Percentiles rank a stretch among this genome's conserved stretches.
Evolutionary conservation across 1,139 yeast species (phyloP).

Genomic region (Yamadazyma jaroonii): DNA sequence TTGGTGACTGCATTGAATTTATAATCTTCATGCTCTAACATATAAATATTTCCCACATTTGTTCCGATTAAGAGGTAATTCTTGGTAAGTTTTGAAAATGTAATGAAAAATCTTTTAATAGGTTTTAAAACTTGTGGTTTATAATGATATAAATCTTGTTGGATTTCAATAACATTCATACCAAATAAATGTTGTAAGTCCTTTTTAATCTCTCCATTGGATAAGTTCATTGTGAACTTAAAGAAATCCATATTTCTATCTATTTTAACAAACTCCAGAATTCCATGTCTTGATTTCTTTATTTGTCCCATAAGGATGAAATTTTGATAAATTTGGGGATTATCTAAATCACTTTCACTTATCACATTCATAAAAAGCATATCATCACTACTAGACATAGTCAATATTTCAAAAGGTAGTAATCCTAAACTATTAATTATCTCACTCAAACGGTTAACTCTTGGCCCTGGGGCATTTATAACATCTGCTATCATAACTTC

Average conservation of each 20-base stretch:
- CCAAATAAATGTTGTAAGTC: conserved; percentile 17
- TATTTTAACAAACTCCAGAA: conserved; percentile 3
- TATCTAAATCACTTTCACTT: conserved; percentile 19
- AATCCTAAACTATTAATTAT: conserved; percentile 9
- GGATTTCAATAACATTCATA: conserved; percentile 13
- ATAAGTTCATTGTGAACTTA: conserved; percentile 11
- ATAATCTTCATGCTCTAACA: conserved; percentile 9
- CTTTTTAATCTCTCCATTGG: conserved; percentile 17
- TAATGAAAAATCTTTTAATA: conserved; percentile 13
- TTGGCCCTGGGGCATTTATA: conserved; percentile 2
- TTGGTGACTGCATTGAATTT: conserved; percentile 14
- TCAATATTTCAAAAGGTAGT: conserved; percentile 15
- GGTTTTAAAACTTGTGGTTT: conserved; percentile 9
- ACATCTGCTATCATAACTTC: neutral
- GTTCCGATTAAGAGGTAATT: conserved; percentile 14
- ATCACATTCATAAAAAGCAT: conserved; percentile 13
- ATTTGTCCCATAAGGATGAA: conserved; percentile 11
- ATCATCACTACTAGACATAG: conserved; percentile 11
- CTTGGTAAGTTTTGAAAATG: conserved; percentile 14
- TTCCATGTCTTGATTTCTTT: conserved; percentile 3
- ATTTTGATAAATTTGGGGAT: conserved; percentile 17
- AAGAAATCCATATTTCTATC: conserved; percentile 11
- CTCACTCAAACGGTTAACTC: conserved; percentile 6
- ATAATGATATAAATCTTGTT: conserved; percentile 7
- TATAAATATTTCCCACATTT: conserved; percentile 14